Evolutionary conservation across 1,139 yeast species (phyloP).

Genomic region (Arxiozyma heterogenica): DNA sequence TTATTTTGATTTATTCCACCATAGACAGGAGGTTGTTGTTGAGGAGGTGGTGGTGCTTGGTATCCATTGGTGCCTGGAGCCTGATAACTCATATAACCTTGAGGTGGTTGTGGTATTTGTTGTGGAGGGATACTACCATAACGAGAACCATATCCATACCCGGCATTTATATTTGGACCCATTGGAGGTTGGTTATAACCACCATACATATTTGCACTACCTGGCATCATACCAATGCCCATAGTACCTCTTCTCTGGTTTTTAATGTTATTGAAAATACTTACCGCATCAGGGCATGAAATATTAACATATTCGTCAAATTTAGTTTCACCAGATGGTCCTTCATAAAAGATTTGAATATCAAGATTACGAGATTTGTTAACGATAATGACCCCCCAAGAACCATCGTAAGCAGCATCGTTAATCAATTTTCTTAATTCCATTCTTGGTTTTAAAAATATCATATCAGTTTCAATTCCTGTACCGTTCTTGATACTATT

Average conservation of each 20-base stretch:
- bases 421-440: slow-evolving; percentile 50
- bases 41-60: slow-evolving; percentile 23
- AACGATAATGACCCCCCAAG: slow-evolving; percentile 60
- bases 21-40: slow-evolving; percentile 19
- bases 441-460: slow-evolving; percentile 42
- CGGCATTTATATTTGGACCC: slow-evolving; percentile 14
- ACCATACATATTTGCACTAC: slow-evolving; percentile 3
- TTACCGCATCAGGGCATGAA: slow-evolving; percentile 54
- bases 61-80: slow-evolving; percentile 5
- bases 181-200: slow-evolving; percentile 8
- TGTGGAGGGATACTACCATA: slow-evolving; percentile 19
- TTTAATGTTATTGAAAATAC: slow-evolving; percentile 35
- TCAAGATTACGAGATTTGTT: slow-evolving; percentile 49
- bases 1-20: slow-evolving; percentile 12
- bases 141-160: slow-evolving; percentile 13
- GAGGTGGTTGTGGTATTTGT: slow-evolving; percentile 13
- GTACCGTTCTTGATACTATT: slow-evolving; percentile 43
- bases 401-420: slow-evolving; percentile 78
- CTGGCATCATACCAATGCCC: slow-evolving; percentile 11
- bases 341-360: slow-evolving; percentile 62
- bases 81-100: slow-evolving; percentile 10
- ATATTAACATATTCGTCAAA: slow-evolving; percentile 75
- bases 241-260: slow-evolving; percentile 29
- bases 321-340: slow-evolving; percentile 58
- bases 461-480: slow-evolving; percentile 41